phyloP scores from a whole-genome alignment of 1,139 yeast genomes.

The Scheffersomyces parashehatae region DNA sequence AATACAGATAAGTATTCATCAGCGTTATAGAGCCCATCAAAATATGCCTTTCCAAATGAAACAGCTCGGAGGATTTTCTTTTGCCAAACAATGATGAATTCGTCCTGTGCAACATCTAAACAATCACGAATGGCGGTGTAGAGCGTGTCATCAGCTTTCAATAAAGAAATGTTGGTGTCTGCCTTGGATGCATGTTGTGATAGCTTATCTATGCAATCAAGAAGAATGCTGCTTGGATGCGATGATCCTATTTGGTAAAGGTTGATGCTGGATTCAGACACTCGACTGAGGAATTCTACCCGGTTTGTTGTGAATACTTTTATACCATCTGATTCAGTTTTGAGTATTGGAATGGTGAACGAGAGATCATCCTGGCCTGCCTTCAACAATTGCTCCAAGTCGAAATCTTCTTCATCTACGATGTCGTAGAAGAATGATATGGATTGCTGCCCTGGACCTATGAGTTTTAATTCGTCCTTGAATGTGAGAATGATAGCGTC shows the following conservation, averaged over 20 bases:
- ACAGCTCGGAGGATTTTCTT: slow-evolving; percentile 79
- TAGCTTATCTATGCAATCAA: slow-evolving; percentile 80
- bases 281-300: slow-evolving; percentile 67
- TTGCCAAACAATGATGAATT: slow-evolving; percentile 77
- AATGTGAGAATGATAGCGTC: slow-evolving; percentile 70
- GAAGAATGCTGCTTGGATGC: slow-evolving; percentile 75
- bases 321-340: slow-evolving; percentile 70
- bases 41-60: slow-evolving; percentile 79
- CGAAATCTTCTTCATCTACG: slow-evolving; percentile 32
- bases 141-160: slow-evolving; percentile 56
- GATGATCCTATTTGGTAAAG: slow-evolving; percentile 83
- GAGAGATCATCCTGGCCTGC: slow-evolving; percentile 22
- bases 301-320: slow-evolving; percentile 59
- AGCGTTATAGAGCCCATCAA: slow-evolving; percentile 48
- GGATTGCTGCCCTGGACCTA: slow-evolving; percentile 72
- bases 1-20: slow-evolving; percentile 63
- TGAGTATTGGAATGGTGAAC: slow-evolving; percentile 37
- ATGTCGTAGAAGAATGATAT: slow-evolving; percentile 48
- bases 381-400: slow-evolving; percentile 21
- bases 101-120: slow-evolving; percentile 73
- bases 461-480: slow-evolving; percentile 64
- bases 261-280: slow-evolving; percentile 56
- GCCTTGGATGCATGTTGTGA: slow-evolving; percentile 77
- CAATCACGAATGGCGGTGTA: slow-evolving; percentile 69
- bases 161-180: slow-evolving; percentile 64